Evolutionary conservation across 2,329 filamentous ascomycete species (phyloP), one percentile per base, ranked within the genome.

Genomic region (Tolypocladium ovalisporum): DNA sequence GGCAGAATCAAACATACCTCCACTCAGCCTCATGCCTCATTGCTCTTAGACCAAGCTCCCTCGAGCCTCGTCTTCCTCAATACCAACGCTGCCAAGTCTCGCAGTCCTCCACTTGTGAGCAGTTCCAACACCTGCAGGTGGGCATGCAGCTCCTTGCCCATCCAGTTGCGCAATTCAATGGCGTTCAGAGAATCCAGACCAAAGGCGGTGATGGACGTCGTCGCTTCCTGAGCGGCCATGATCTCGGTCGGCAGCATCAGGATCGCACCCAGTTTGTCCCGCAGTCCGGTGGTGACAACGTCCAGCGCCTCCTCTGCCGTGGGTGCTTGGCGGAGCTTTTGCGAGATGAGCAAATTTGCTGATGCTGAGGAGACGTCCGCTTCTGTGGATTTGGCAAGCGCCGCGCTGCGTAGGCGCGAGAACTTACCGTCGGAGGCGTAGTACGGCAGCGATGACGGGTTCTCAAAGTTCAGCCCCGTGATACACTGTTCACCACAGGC

Each of bases 391-490:
- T 61, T 58, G 10, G 67, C 37, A 67, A 75, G 47, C 65, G 71
- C 72, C 2, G 63, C 64, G 8, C 75, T 67, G 15, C 75, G 74
- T 32, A 83, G 71, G 36, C 75, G 70, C 57, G 76, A 75, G 68
- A 83, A 83, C 64, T 80, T 82, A 56, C 76, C 77, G 54, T 84
- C 81, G 2, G 72, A 65, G 4, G 75, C 75, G 75, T 80, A 84
- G 69, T 81, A 83, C 0, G 79, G 79, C 54, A 75, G 67, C 62
- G 73, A 68, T 3, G 68, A 68, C 7, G 73, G 71, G 27, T 73
- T 76, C 9, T 62, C 61, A 59, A 82, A 76, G 56, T 75, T 73
- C 65, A 83, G 75, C 2, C 81, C 81, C 0, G 80, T 83, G 60
- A 83, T 79, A 40, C 74, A 75, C 63, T 83, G 80, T 47, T 69